A percentile compares a stretch with the other conserved stretches of the same genome.
These are phyloP conservation scores for Friedmanniomyces simplex DNA, from an alignment of 495 filamentous ascomycete genomes.

Conservation along the genomic window DNA sequence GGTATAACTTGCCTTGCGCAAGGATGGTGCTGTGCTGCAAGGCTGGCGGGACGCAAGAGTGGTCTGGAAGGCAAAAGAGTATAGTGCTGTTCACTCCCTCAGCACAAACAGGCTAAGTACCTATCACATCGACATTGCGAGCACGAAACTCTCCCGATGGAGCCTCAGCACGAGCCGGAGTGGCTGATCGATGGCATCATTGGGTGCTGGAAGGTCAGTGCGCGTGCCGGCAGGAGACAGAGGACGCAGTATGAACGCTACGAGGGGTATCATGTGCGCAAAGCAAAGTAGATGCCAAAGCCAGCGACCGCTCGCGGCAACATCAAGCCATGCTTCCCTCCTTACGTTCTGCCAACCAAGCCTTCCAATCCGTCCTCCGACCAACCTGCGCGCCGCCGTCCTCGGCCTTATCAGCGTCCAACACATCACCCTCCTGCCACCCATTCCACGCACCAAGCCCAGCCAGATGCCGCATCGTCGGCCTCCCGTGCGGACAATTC, in stretches of 20 bases:
- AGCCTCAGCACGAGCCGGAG: too few species aligned
- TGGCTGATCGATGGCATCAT: too few species aligned
- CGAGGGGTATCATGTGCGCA: not conserved
- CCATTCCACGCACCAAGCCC: slow-evolving; percentile 39
- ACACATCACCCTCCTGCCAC: slow-evolving; percentile 39
- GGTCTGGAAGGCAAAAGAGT: too few species aligned
- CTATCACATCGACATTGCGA: too few species aligned
- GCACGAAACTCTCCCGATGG: too few species aligned
- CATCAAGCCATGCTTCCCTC: not conserved
- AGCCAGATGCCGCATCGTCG: slow-evolving; percentile 90
- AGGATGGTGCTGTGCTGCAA: too few species aligned
- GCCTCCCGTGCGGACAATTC: slow-evolving; percentile 95
- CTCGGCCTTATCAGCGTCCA: slow-evolving; percentile 33
- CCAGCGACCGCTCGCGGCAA: not conserved
- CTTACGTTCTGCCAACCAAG: slow-evolving; percentile 2
- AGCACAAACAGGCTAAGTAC: too few species aligned
- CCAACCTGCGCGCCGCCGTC: not conserved
- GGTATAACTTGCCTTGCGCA: too few species aligned
- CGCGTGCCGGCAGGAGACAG: too few species aligned
- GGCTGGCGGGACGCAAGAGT: too few species aligned
- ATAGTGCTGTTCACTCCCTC: too few species aligned
- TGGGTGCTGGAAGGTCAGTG: too few species aligned
- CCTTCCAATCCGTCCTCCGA: slow-evolving; percentile 10
- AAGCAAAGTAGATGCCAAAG: not conserved
- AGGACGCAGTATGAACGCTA: not conserved